phyloP scores from a whole-genome alignment of 352 stramenopile species.

The Globisporangium okanoganense region DNA sequence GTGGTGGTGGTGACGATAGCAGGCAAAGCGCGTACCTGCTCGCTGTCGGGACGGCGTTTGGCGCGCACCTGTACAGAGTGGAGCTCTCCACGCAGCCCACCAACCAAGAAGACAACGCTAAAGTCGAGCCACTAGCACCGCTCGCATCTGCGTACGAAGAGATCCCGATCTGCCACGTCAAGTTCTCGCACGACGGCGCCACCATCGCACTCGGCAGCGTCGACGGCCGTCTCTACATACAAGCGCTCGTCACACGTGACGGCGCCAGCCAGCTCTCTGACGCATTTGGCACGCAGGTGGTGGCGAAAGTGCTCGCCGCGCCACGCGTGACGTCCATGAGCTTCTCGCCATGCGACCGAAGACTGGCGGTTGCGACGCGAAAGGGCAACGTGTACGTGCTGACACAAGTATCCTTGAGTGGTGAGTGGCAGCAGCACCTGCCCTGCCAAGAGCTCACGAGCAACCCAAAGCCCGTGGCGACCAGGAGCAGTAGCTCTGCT shows the following conservation, averaged over 20 bases:
- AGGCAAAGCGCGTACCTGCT: conserved; percentile 16
- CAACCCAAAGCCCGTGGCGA: conserved; percentile 37
- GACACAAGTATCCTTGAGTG: neutral
- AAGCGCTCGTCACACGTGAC: conserved; percentile 12
- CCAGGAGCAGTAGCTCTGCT: conserved; percentile 5
- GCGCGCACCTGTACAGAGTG: conserved; percentile 31
- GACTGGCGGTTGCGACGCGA: conserved; percentile 41
- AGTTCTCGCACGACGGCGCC: conserved; percentile 29
- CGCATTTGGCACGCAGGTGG: conserved; percentile 22
- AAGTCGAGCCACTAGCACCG: neutral
- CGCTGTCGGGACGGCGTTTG: conserved; percentile 31
- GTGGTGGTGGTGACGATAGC: neutral
- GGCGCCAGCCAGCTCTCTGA: neutral
- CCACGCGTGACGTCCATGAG: conserved; percentile 52
- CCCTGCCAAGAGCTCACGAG: conserved; percentile 26
- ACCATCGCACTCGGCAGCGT: conserved; percentile 38
- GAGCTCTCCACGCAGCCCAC: neutral
- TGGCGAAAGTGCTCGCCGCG: conserved; percentile 37
- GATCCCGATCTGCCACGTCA: conserved; percentile 35
- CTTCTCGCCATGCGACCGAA: conserved; percentile 30
- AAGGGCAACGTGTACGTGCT: conserved; percentile 71
- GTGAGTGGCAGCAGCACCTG: conserved; percentile 24
- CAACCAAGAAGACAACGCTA: neutral
- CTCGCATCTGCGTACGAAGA: conserved; percentile 22
- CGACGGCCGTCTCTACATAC: conserved; percentile 52